A percentile compares a stretch with the other conserved stretches of the same genome.
phyloP scores from a whole-genome alignment of 768 basidiomycete species.

The Suillus cothurnatus region DNA sequence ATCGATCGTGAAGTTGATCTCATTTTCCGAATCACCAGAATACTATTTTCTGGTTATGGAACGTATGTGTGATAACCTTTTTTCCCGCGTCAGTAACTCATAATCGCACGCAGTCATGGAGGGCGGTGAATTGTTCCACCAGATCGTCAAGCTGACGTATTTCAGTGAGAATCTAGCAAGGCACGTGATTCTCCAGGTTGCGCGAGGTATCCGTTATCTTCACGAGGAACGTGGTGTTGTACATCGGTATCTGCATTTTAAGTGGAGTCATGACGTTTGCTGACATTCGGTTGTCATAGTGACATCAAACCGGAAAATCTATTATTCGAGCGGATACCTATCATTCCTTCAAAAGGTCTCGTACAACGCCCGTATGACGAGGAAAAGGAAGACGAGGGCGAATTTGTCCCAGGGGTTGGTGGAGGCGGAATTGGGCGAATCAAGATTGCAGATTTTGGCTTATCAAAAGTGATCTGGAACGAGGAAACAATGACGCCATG shows the following conservation, averaged over 20 bases:
- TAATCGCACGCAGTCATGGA: conserved; percentile 72
- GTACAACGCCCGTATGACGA: conserved; percentile 90
- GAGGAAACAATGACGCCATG: conserved; percentile 99
- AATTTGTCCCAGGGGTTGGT: conserved; percentile 88
- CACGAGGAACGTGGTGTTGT: conserved; percentile 98
- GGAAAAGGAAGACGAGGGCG: conserved; percentile 98
- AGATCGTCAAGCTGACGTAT: conserved; percentile 98
- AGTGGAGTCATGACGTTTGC: background rate
- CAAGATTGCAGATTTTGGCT: conserved; percentile 98
- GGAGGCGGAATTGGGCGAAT: conserved; percentile 97
- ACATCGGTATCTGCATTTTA: conserved; percentile 59
- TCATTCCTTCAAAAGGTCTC: conserved; percentile 80
- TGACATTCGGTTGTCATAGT: conserved; percentile 27
- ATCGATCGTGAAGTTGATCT: conserved; percentile 88
- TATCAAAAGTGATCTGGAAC: conserved; percentile 98
- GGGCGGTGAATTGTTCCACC: conserved; percentile 97
- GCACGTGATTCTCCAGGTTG: conserved; percentile 96
- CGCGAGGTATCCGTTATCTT: conserved; percentile 89
- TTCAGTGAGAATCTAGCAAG: conserved; percentile 97
- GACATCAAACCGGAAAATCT: conserved; percentile 99
- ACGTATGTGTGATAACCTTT: conserved; percentile 49
- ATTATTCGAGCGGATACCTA: conserved; percentile 90
- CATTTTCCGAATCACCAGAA: conserved; percentile 90
- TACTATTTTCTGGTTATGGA: conserved; percentile 96
- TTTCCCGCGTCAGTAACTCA: conserved; percentile 14